A percentile compares a stretch with the other conserved stretches of the same genome.
Conservation (phyloP, 2,329 filamentous ascomycete species). For the Calcarisporium arbuscula region DNA sequence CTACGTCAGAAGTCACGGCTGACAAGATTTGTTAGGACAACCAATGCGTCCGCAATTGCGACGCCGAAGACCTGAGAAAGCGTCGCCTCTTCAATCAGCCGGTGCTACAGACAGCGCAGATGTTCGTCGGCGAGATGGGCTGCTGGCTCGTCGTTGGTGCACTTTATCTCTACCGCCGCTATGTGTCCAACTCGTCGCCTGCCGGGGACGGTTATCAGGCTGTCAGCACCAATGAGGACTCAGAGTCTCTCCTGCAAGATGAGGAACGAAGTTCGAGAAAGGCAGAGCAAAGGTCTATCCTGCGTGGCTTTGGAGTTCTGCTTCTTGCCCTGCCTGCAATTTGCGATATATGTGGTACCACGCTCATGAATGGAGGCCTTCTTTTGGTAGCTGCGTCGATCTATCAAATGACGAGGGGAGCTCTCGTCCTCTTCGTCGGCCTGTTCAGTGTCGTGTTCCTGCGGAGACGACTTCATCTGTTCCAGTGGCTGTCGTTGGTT, state of each 20-base stretch:
- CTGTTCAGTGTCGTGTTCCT: slow-evolving; percentile 92
- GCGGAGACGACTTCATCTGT: slow-evolving; percentile 69
- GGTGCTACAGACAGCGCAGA: slow-evolving; percentile 92
- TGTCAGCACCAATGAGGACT: slow-evolving; percentile 43
- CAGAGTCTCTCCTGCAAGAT: slow-evolving; percentile 16
- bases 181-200: slow-evolving; percentile 36
- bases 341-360: slow-evolving; percentile 92
- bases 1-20: too few species aligned
- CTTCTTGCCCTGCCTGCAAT: slow-evolving; percentile 80
- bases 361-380: slow-evolving; percentile 93
- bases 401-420: slow-evolving; percentile 97
- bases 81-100: slow-evolving; percentile 83
- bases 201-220: slow-evolving; percentile 58
- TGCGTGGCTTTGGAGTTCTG: slow-evolving; percentile 65
- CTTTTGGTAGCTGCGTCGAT: slow-evolving; percentile 93
- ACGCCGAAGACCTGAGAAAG: slow-evolving; percentile 58
- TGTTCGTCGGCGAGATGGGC: slow-evolving; percentile 95
- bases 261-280: slow-evolving; percentile 19
- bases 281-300: slow-evolving; percentile 42
- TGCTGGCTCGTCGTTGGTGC: slow-evolving; percentile 85
- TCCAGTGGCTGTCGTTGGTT: slow-evolving; percentile 86
- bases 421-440: slow-evolving; percentile 90
- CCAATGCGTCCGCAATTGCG: slow-evolving; percentile 91
- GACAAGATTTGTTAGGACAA: slow-evolving; percentile 62
- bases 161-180: slow-evolving; percentile 59